Evolutionary conservation across 805 yeast species (phyloP), one percentile per base, ranked within the genome.

Genomic region (Komagataella pseudopastoris): DNA sequence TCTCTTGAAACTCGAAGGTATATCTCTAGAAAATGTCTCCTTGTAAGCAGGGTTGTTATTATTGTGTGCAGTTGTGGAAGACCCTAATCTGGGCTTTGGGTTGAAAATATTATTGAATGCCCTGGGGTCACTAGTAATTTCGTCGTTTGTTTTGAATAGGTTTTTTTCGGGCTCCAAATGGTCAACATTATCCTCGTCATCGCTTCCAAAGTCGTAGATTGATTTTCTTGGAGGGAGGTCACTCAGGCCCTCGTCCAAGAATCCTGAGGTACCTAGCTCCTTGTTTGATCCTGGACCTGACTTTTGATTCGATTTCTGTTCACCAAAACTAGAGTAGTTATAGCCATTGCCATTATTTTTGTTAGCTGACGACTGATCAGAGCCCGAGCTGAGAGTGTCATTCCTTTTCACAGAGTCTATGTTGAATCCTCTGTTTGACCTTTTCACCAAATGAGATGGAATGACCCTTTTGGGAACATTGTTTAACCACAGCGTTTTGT

Each of bases 161-260:
- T 71, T 47, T 59, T 60, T 53, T 66, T 65, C 14, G 64, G 58
- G 10, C 64, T 64, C 73, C 39, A 30, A 30, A 30, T 30, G 39
- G 36, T 66, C 65, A 49, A 64, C 65, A 12, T 67, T 60, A 30
- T 70, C 65, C 6, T 72, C 70, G 50, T 72, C 74, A 48, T 71
- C 71, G 48, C 67, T 50, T 45, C 60, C 69, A 52, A 75, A 65
- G 56, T 78, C 83, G 54, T 70, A 73, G 23, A 78, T 65, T 3
- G 82, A 76, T 53, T 71, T 63, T 5, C 69, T 59, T 0, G 83
- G 83, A 8, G 81, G 82, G 43, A 66, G 54, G 53, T 76, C 80
- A 44, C 68, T 74, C 48, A 65, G 58, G 14, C 53, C 54, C 20
- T 48, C 74, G 12, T 47, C 39, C 14, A 30, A 30, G 39, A 30